phyloP scores from a whole-genome alignment of 2,329 filamentous ascomycete species.

The Colletotrichum sp. region DNA sequence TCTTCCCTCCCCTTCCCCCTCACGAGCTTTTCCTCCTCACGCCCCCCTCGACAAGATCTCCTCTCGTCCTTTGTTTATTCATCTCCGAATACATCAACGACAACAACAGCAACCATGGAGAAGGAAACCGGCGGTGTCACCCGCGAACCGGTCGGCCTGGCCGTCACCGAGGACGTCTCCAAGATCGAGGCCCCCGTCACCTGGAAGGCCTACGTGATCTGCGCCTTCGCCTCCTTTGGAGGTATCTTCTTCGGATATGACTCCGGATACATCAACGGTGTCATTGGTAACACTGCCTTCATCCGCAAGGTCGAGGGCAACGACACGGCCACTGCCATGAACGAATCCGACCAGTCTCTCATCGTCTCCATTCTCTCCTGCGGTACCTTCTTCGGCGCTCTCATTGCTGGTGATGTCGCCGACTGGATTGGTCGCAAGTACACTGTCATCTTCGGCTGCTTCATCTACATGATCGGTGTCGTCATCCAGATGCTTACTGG shows the following conservation, averaged over 20 bases:
- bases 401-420: conserved; percentile 78
- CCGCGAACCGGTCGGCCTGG: conserved; percentile 30
- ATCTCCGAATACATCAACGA: not conserved
- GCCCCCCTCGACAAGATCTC: not conserved
- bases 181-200: conserved; percentile 73
- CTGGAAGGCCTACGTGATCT: conserved; percentile 71
- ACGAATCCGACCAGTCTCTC: conserved; percentile 52
- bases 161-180: conserved; percentile 55
- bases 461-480: conserved; percentile 73
- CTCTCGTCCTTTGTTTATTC: not conserved
- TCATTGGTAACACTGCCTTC: conserved; percentile 59
- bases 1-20: not conserved
- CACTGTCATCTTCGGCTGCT: conserved; percentile 74
- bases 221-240: conserved; percentile 73
- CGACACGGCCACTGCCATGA: conserved; percentile 34
- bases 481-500: conserved; percentile 67
- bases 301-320: conserved; percentile 52
- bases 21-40: conserved; percentile 12
- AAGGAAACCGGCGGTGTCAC: conserved; percentile 17
- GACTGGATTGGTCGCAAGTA: conserved; percentile 76
- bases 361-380: conserved; percentile 80
- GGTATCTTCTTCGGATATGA: conserved; percentile 83
- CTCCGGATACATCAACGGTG: conserved; percentile 76
- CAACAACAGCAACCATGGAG: conserved; percentile 5
- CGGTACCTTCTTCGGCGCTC: conserved; percentile 79